Conservation (phyloP, 192 early-diverging fungal genomes). For the Entrophospora sp. region DNA sequence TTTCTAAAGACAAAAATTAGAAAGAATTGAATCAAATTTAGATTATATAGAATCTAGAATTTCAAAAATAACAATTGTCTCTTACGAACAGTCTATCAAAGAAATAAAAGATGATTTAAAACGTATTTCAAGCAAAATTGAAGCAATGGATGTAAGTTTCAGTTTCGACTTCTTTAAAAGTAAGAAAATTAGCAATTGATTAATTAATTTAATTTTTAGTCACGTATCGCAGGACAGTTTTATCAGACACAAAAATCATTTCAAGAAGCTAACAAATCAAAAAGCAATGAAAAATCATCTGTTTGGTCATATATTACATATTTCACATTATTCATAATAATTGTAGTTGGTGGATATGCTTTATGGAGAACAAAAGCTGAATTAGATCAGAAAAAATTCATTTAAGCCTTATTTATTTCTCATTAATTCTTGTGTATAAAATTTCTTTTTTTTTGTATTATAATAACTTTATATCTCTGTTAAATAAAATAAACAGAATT, state of each 20-base stretch:
- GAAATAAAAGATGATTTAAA: neutral
- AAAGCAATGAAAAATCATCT: neutral
- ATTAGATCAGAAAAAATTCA: slow-evolving; percentile 9
- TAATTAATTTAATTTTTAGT: neutral
- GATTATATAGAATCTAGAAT: neutral
- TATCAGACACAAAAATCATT: neutral
- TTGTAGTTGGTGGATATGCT: neutral
- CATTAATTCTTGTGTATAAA: too few species aligned
- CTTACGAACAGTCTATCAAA: neutral
- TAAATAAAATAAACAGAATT: too few species aligned
- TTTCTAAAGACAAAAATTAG: slow-evolving; percentile 4
- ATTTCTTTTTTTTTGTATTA: too few species aligned
- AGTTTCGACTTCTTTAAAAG: neutral
- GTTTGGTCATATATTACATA: neutral
- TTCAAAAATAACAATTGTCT: neutral
- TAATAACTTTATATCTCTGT: too few species aligned
- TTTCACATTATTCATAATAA: neutral
- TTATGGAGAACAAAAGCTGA: neutral
- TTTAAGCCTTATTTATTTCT: too few species aligned
- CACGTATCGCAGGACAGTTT: neutral
- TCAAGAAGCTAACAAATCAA: neutral
- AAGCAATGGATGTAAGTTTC: neutral
- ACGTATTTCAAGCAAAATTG: neutral
- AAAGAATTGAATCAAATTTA: neutral
- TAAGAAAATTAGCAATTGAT: neutral